phyloP scores from a whole-genome alignment of 2,329 filamentous ascomycete genomes.

The Fusarium virguliforme region DNA sequence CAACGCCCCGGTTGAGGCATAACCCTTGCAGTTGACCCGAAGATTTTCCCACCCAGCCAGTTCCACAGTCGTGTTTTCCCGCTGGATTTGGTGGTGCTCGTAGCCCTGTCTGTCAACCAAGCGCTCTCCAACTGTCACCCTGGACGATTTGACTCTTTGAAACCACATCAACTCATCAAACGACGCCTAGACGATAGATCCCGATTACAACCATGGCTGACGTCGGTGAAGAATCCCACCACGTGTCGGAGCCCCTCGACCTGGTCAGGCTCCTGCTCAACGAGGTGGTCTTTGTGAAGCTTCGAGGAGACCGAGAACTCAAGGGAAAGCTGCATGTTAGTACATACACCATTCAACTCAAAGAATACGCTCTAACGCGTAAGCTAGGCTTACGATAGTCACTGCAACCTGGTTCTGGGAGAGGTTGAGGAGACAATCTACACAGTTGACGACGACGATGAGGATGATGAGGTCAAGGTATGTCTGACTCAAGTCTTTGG shows the following conservation, averaged over 20 bases:
- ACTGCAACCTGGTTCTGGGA: slow-evolving; percentile 96
- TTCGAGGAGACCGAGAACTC: slow-evolving; percentile 94
- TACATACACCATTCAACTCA: slow-evolving; percentile 8
- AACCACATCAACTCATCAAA: slow-evolving; percentile 24
- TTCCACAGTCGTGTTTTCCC: slow-evolving; percentile 40
- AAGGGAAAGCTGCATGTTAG: slow-evolving; percentile 94
- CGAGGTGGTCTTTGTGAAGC: slow-evolving; percentile 97
- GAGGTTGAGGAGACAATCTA: slow-evolving; percentile 99
- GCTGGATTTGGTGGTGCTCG: slow-evolving; percentile 37
- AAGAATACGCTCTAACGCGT: slow-evolving; percentile 20
- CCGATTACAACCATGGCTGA: slow-evolving; percentile 80
- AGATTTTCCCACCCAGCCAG: slow-evolving; percentile 46
- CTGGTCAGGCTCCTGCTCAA: slow-evolving; percentile 95
- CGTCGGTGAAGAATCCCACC: slow-evolving; percentile 78
- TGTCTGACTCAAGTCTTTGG: not conserved
- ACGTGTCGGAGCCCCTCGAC: slow-evolving; percentile 93
- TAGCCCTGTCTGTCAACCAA: slow-evolving; percentile 39
- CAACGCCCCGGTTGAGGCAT: slow-evolving; percentile 22
- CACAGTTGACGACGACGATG: slow-evolving; percentile 91
- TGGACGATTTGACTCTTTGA: slow-evolving; percentile 27
- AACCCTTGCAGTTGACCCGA: slow-evolving; percentile 35
- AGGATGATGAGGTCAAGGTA: slow-evolving; percentile 84
- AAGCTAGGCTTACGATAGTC: slow-evolving; percentile 94
- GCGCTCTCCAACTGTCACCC: slow-evolving; percentile 26
- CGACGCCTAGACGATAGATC: slow-evolving; percentile 7